Evolutionary conservation across 331 rosid species (phyloP), one percentile per base, ranked within the genome.

Genomic region (Stylosanthes scabra): DNA sequence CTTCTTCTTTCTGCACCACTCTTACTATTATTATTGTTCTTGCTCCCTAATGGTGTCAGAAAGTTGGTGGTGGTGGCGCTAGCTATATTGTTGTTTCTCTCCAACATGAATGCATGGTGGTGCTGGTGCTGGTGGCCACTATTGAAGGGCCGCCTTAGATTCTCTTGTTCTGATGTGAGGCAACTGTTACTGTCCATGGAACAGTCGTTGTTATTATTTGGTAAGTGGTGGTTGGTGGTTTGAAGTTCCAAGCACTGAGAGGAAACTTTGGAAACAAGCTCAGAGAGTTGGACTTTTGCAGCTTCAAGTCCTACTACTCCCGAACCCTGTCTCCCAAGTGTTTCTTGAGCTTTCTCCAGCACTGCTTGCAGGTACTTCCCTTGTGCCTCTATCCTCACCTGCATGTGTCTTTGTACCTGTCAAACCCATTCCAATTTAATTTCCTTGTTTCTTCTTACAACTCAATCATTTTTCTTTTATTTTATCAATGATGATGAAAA

Each of bases 301-400:
- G 88, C 85, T 82, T 92, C 96, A 52, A 92, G 89, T 54, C 96
- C 96, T 58, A 79, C 88, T 13, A 82, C 41, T 31, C 97, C 96
- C 49, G 84, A 40, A 72, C 83, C 84, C 59, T 90, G 96, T 59
- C 86, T 80, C 28, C 94, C 94, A 4, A 92, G 78, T 44, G 97
- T 90, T 71, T 92, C 96, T 37, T 90, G 97, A 47, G 97, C 96
- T 71, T 90, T 92, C 59, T 92, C 97, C 31, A 92, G 71, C 80
- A 92, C 97, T 16, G 92, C 68, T 50, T 92, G 97, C 14, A 92
- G 84, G 86, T 92, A 92, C 65, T 92, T 92, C 9, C 97, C 97
- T 79, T 90, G 97, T 25, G 96, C 89, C 66, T 92, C 97, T 59
- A 88, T 92, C 8, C 96, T 82, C 9, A 88, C 85, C 66, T 92